Conservation (phyloP, 176 grass and related monocot genomes). For the Triticum timopheevii region DNA sequence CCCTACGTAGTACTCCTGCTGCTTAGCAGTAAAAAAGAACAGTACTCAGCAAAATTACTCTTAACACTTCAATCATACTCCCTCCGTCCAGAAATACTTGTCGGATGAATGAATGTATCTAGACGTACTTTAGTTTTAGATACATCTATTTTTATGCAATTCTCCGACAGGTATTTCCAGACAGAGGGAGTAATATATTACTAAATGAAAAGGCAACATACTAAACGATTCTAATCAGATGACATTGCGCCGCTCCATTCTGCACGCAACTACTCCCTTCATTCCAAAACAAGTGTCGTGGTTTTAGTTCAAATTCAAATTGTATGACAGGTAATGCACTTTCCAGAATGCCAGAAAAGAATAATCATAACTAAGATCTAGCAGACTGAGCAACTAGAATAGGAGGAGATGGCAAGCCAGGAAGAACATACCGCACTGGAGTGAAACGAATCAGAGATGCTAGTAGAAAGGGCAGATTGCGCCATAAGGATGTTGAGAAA, state of each 20-base stretch:
- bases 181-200: too few species aligned
- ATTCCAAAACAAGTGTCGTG: too few species aligned
- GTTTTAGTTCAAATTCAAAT: too few species aligned
- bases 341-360: slow-evolving; percentile 10
- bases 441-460: slow-evolving; percentile 58
- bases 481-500: slow-evolving; percentile 92
- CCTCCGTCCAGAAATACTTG: too few species aligned
- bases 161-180: too few species aligned
- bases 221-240: not conserved
- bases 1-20: not conserved
- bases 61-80: not conserved
- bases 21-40: slow-evolving; percentile 15
- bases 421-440: slow-evolving; percentile 60
- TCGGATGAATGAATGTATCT: too few species aligned
- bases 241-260: not conserved
- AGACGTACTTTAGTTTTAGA: too few species aligned
- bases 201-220: slow-evolving; percentile 12
- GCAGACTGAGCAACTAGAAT: slow-evolving; percentile 3
- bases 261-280: not conserved
- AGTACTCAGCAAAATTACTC: not conserved
- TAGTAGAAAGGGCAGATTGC: slow-evolving; percentile 58
- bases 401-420: not conserved
- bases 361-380: slow-evolving; percentile 3
- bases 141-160: too few species aligned
- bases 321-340: not conserved